phyloP scores from a whole-genome alignment of 768 basidiomycete genomes.

The Trametes elegans region DNA sequence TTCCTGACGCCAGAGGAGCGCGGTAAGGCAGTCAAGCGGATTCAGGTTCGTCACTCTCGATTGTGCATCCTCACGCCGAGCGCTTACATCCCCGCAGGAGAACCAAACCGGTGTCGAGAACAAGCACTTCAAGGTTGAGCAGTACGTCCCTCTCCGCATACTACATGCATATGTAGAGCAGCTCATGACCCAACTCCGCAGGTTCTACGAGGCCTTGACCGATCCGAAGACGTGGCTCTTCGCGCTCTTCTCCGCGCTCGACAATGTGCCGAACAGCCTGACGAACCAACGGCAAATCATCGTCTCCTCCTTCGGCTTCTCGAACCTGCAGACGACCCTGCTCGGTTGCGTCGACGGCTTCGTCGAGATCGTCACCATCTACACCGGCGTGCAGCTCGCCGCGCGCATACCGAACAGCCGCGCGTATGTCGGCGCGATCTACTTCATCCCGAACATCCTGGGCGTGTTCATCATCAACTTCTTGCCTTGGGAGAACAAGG shows the following conservation, averaged over 20 bases:
- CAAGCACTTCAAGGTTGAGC: conserved; percentile 76
- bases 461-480: conserved; percentile 62
- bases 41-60: conserved; percentile 44
- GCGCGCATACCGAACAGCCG: conserved; percentile 55
- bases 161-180: not conserved
- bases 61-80: not conserved
- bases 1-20: conserved; percentile 70
- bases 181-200: conserved; percentile 26
- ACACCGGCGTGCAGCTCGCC: conserved; percentile 57
- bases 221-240: conserved; percentile 81
- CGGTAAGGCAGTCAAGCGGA: conserved; percentile 56
- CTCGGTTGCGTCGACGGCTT: conserved; percentile 65
- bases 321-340: conserved; percentile 61
- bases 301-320: conserved; percentile 65
- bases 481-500: conserved; percentile 61
- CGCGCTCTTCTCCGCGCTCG: conserved; percentile 59
- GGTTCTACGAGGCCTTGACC: conserved; percentile 63
- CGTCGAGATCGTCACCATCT: conserved; percentile 70
- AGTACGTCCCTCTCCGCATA: conserved; percentile 43
- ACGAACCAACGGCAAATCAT: conserved; percentile 68
- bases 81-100: conserved; percentile 35
- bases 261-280: conserved; percentile 64
- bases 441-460: conserved; percentile 62
- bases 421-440: conserved; percentile 62
- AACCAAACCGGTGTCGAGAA: conserved; percentile 85